A percentile compares a stretch with the other conserved stretches of the same genome.
Evolutionary conservation across 129 eudicot genomes (phyloP).

Genomic region (Helianthus annuus): HanXRQr2.0-SUNRISE NC_035433.2:5766713-5767212

Average conservation of each 20-base stretch:
- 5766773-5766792: conserved; percentile 15
- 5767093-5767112: conserved; percentile 87
- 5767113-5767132: conserved; percentile 68
- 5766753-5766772: neutral
- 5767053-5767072: conserved; percentile 51
- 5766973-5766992: conserved; percentile 72
- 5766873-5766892: conserved; percentile 40
- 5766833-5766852: neutral
- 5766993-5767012: conserved; percentile 67
- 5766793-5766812: neutral
- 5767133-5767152: conserved; percentile 55
- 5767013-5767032: conserved; percentile 56
- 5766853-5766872: conserved; percentile 21
- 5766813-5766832: neutral
- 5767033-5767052: conserved; percentile 60
- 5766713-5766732: neutral
- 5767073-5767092: conserved; percentile 68
- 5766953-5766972: conserved; percentile 49
- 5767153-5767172: conserved; percentile 47
- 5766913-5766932: conserved; percentile 54
- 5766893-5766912: conserved; percentile 46
- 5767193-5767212: conserved; percentile 52
- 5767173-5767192: conserved; percentile 51
- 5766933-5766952: conserved; percentile 68
- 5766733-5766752: conserved; percentile 4